Evolutionary conservation across 2,329 filamentous ascomycete species (phyloP), one percentile per base, ranked within the genome.

Genomic region (Metarhizium anisopliae): DNA sequence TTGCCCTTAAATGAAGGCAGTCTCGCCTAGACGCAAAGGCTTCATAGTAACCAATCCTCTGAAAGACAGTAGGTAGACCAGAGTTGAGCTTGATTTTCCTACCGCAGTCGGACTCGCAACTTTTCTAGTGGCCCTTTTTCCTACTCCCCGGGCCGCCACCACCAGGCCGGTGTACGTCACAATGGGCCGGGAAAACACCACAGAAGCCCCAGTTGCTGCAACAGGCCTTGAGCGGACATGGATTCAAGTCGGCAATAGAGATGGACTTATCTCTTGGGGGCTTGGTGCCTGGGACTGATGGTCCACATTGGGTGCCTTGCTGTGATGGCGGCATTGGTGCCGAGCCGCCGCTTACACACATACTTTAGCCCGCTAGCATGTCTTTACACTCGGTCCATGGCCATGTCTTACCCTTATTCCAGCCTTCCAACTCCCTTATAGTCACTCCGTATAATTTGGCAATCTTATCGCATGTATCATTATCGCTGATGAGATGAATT

Each of bases 401-500:
- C 64, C 63, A 67, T 0, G 61, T 65, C 10, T 62, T 61, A n/a
- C 51, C 42, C 29, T 62, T 64, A 56, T 72, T 72, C 38, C 52
- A 62, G 2, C 52, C 42, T 8, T 61, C 56, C 2, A 67, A 52
- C 0, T 65, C 58, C 4, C 58, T 16, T 5, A 55, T 30, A 0
- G 59, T 63, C 3, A 66, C 11, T 13, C 45, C 20, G 45, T 30
- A 7, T 67, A 57, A 58, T 16, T 59, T 60, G 0, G 66, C 66
- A 0, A 77, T 63, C 5, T 2, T 52, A 32, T 58, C 59, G 59
- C 74, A 77, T 1, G 56, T 59, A 36, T 75, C 72, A 0, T 63
- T 65, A 0, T 58, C 50, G 51, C 66, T 57, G 20, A 74, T 66
- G 0, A 55, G 60, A 56, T 74, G 70, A 4, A 63, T 61, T 2